Conservation (phyloP, 257 asterid species). For the Fraxinus excelsior region DNA sequence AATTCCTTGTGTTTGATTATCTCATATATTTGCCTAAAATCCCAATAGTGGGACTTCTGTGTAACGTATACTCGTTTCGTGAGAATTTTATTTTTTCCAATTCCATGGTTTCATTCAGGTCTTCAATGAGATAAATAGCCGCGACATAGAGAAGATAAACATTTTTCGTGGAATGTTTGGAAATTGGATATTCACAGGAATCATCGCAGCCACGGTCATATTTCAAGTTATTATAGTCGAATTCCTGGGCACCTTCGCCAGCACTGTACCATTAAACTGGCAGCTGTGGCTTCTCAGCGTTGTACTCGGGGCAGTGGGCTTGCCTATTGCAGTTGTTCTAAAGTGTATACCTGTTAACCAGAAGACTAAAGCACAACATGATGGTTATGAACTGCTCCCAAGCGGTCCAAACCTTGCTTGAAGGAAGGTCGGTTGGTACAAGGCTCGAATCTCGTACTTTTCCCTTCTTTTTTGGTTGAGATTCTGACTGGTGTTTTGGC, state of each 20-base stretch:
- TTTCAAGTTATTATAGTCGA: constrained; percentile 92
- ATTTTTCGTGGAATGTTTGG: constrained; percentile 67
- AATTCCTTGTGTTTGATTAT: neutral
- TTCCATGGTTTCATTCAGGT: constrained; percentile 50
- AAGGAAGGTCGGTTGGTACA: neutral
- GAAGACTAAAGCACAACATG: constrained; percentile 44
- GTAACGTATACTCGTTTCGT: neutral
- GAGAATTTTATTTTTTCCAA: neutral
- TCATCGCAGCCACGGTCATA: constrained; percentile 58
- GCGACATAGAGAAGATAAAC: constrained; percentile 91
- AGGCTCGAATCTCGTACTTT: neutral
- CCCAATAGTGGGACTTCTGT: neutral
- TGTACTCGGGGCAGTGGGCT: constrained; percentile 57
- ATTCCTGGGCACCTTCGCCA: constrained; percentile 88
- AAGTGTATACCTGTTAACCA: constrained; percentile 76
- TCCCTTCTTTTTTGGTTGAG: neutral
- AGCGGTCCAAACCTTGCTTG: constrained; percentile 52
- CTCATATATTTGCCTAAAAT: neutral
- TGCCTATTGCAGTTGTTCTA: constrained; percentile 70
- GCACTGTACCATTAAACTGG: constrained; percentile 85
- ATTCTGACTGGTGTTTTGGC: neutral
- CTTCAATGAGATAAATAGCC: constrained; percentile 97
- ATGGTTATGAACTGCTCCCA: constrained; percentile 67
- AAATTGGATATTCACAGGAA: constrained; percentile 70
- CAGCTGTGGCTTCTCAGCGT: constrained; percentile 76